Evolutionary conservation across 73 alveolate species (phyloP), one percentile per base, ranked within the genome.

Genomic region (Paramecium bursaria): DNA sequence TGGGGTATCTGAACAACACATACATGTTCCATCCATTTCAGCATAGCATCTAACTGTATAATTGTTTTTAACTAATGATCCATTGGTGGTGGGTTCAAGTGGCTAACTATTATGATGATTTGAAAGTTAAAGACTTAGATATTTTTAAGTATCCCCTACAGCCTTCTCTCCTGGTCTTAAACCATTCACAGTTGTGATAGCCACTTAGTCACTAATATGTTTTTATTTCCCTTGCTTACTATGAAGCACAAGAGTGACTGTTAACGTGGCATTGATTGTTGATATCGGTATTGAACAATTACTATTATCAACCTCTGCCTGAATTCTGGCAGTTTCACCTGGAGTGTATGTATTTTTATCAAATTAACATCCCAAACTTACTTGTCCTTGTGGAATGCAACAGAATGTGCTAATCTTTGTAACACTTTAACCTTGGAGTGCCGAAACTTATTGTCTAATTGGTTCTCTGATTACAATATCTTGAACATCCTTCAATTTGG

Each of bases 391-490:
- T 14, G 82, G 57, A 31, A 67, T 67, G 27, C 82, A 67, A 21
- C 35, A 67, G 27, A 22, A 67, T n/a, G 55, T 19, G 1, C 46
- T 61, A 1, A 54, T 52, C 7, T 67, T 19, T 19, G 44, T 39
- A 42, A 15, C 51, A 2, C 44, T 21, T 67, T 3, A 67, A 9
- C 82, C 82, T 15, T 67, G 42, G 3, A 15, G 14, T 35, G 19
- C 1, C 5, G 26, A 21, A 19, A 39, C 30, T 3, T 6, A 3
- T 42, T 67, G 60, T 21, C 44, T 67, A 3, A 67, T 67, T 2
- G 61, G 54, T 42, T 67, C 82, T 67, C 82, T 35, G 1, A 67
- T 47, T 10, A 67, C n/a, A 67, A 67, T 19, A 19, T 67, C 82
- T 67, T 67, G 33, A 25, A 19, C 17, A 67, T 15, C 14, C 35